Evolutionary conservation across 805 yeast species (phyloP).

Genomic region (Candida multigemmis): DNA sequence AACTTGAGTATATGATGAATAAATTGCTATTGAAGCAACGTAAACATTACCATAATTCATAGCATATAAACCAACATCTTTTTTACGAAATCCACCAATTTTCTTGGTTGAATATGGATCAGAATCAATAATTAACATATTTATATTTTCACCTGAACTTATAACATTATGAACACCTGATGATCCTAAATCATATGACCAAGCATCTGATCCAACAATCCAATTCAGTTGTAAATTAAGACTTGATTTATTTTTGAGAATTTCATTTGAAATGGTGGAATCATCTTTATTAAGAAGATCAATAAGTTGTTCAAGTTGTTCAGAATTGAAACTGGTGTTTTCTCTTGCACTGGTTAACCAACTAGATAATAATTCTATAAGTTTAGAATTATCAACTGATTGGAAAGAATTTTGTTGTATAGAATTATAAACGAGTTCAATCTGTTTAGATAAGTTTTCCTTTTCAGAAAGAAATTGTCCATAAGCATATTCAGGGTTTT

Average conservation of each 20-base stretch:
- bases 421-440: conserved; percentile 35
- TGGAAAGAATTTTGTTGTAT: conserved; percentile 36
- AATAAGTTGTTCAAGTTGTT: conserved; percentile 20
- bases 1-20: conserved; percentile 88
- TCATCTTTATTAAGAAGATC: conserved; percentile 30
- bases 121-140: conserved; percentile 80
- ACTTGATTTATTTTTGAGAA: conserved; percentile 38
- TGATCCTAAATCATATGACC: conserved; percentile 90
- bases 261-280: conserved; percentile 30
- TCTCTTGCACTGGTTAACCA: conserved; percentile 46
- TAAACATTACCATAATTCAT: conserved; percentile 86
- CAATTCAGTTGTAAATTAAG: conserved; percentile 52
- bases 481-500: conserved; percentile 78
- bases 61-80: conserved; percentile 89
- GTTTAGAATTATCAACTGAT: conserved; percentile 34
- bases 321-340: conserved; percentile 13
- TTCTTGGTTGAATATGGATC: conserved; percentile 50
- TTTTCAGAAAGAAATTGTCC: conserved; percentile 61
- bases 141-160: conserved; percentile 66
- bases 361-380: conserved; percentile 50
- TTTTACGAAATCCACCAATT: conserved; percentile 53
- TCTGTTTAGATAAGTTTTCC: conserved; percentile 39
- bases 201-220: conserved; percentile 90
- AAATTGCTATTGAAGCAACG: conserved; percentile 91
- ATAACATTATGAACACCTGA: conserved; percentile 86